Percentiles rank a stretch among this genome's conserved stretches.
Evolutionary conservation across 2,329 filamentous ascomycete species (phyloP).

Genomic region (Pseudogymnoascus sp.): DNA sequence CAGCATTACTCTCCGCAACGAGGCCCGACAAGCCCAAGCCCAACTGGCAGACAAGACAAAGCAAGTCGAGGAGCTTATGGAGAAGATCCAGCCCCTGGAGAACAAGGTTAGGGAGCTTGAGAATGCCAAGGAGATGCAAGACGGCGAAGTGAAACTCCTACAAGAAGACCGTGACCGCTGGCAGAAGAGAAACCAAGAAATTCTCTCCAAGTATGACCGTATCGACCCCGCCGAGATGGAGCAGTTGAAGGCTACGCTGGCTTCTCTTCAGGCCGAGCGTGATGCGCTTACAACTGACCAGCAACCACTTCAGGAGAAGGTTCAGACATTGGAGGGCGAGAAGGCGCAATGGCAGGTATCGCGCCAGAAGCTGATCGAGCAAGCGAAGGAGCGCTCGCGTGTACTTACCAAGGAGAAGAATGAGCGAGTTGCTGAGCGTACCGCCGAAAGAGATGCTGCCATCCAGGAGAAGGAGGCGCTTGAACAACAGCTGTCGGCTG

Average conservation of each 20-base stretch:
- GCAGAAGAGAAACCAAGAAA: slow-evolving; percentile 93
- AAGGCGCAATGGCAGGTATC: slow-evolving; percentile 46
- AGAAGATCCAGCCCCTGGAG: slow-evolving; percentile 74
- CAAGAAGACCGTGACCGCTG: slow-evolving; percentile 89
- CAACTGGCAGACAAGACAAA: slow-evolving; percentile 67
- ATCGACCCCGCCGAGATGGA: slow-evolving; percentile 92
- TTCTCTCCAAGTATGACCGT: slow-evolving; percentile 91
- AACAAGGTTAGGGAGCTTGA: slow-evolving; percentile 74
- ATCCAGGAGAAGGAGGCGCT: slow-evolving; percentile 37
- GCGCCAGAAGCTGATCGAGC: slow-evolving; percentile 49
- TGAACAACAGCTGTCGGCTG: slow-evolving; percentile 26
- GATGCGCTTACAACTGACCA: slow-evolving; percentile 37
- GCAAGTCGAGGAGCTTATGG: slow-evolving; percentile 67
- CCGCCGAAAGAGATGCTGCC: slow-evolving; percentile 28
- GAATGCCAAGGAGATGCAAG: slow-evolving; percentile 60
- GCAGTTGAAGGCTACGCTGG: slow-evolving; percentile 72
- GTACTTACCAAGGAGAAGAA: slow-evolving; percentile 48
- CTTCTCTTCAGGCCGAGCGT: slow-evolving; percentile 57
- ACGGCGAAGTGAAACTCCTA: slow-evolving; percentile 76
- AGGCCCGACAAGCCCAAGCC: slow-evolving; percentile 70
- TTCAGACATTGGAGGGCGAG: slow-evolving; percentile 49
- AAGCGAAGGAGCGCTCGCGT: slow-evolving; percentile 55
- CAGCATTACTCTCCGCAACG: slow-evolving; percentile 81
- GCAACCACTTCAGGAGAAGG: slow-evolving; percentile 44
- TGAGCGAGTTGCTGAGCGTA: slow-evolving; percentile 40